Conservation (phyloP, 495 filamentous ascomycete genomes). For the Hypomontagnella submonticulosa region DNA sequence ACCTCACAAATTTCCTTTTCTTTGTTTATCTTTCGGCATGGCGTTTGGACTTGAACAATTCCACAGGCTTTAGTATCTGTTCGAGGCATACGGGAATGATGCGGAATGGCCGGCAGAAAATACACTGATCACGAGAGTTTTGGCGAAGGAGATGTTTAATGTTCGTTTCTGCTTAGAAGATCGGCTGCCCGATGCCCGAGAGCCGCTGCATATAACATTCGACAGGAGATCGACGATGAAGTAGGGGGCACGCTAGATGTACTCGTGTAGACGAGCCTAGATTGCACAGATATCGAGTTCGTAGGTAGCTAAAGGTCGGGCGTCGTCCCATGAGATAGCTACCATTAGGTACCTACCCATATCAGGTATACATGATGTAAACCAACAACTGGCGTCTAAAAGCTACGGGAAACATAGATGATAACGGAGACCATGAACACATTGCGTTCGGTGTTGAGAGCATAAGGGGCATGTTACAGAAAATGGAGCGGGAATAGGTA, state of each 20-base stretch:
- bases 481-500: background rate
- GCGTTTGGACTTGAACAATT: slow-evolving; percentile 41
- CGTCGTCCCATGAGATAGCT: slow-evolving; percentile 21
- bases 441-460: background rate
- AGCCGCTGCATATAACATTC: slow-evolving; percentile 26
- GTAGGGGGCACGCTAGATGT: slow-evolving; percentile 14
- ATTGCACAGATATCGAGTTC: slow-evolving; percentile 13
- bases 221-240: slow-evolving; percentile 32
- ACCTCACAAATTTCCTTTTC: slow-evolving; percentile 29
- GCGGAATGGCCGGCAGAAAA: slow-evolving; percentile 35
- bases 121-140: slow-evolving; percentile 28
- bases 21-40: slow-evolving; percentile 40
- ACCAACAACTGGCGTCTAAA: slow-evolving; percentile 20
- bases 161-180: slow-evolving; percentile 34
- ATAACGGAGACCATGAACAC: slow-evolving; percentile 12
- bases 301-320: slow-evolving; percentile 19
- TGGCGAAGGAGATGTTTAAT: slow-evolving; percentile 32
- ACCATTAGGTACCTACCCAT: slow-evolving; percentile 8
- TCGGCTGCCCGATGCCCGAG: slow-evolving; percentile 24
- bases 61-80: slow-evolving; percentile 32
- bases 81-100: slow-evolving; percentile 43
- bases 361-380: slow-evolving; percentile 21
- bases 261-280: slow-evolving; percentile 17
- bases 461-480: no score
- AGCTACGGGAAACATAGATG: slow-evolving; percentile 6